A percentile compares a stretch with the other conserved stretches of the same genome.
Conservation (phyloP, 164 flowering plant species). For the Malania oleifera region DNA sequence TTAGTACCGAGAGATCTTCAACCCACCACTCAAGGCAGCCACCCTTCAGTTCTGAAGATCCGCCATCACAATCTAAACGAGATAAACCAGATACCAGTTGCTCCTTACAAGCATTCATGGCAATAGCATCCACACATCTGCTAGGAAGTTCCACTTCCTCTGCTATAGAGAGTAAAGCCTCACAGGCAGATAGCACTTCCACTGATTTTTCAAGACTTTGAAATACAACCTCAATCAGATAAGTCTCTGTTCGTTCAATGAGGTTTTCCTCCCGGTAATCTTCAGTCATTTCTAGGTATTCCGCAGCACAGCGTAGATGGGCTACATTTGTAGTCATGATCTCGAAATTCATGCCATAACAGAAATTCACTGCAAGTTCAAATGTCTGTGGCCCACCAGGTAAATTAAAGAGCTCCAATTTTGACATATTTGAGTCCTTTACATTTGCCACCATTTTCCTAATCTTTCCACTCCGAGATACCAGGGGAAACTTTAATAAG, state of each 20-base stretch:
- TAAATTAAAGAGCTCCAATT: slow-evolving; percentile 43
- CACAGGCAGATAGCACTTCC: slow-evolving; percentile 49
- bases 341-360: slow-evolving; percentile 71
- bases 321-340: slow-evolving; percentile 55
- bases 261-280: slow-evolving; percentile 62
- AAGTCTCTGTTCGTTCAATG: slow-evolving; percentile 44
- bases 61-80: slow-evolving; percentile 34
- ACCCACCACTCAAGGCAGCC: slow-evolving; percentile 62
- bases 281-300: slow-evolving; percentile 74
- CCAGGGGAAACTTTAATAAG: slow-evolving; percentile 52
- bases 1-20: slow-evolving; percentile 50
- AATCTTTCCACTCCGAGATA: slow-evolving; percentile 55
- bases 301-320: slow-evolving; percentile 56
- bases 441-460: slow-evolving; percentile 53
- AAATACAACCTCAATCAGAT: slow-evolving; percentile 43
- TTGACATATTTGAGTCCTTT: slow-evolving; percentile 33
- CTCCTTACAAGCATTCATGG: slow-evolving; percentile 58
- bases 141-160: slow-evolving; percentile 46
- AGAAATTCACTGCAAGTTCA: slow-evolving; percentile 62
- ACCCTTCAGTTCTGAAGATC: slow-evolving; percentile 30
- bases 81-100: slow-evolving; percentile 57
- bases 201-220: slow-evolving; percentile 52
- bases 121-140: slow-evolving; percentile 58
- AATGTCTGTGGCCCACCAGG: slow-evolving; percentile 63
- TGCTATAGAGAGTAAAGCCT: slow-evolving; percentile 33